Evolutionary conservation across 2,329 filamentous ascomycete species (phyloP), one percentile per base, ranked within the genome.

Genomic region (Sporothrix inflata): DNA sequence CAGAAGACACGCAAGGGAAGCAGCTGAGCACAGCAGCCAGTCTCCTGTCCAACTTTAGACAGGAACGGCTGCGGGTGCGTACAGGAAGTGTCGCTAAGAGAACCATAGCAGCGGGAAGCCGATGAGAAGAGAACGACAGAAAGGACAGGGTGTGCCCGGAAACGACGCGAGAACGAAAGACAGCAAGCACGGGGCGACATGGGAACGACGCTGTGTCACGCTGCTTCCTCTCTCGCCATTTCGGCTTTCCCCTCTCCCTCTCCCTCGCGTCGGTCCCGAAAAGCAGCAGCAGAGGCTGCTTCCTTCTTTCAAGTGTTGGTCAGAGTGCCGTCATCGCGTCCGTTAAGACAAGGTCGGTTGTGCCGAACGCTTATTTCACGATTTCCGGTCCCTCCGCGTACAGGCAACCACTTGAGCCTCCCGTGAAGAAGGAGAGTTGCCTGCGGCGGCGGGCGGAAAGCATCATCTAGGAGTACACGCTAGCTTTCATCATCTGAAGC

Each of bases 351-450:
- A 98, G 95, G 92, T 90, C 88, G 82, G 84, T 87, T 97, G 95
- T 98, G 96, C 93, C 95, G 94, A 92, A 98, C 96, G 94, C 96
- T 91, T 88, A 94, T 94, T 90, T 98, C 96, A 99, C 89, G 86
- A 89, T 92, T 84, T 88, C 89, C 84, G 84, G 85, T 83, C 83
- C 86, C 85, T 34, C 70, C 69, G 61, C 84, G 85, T 84, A 82
- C 89, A 88, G 84, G 84, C 87, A 87, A 91, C 93, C 95, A 87
- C 96, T 98, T 94, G 82, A 92, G 94, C 94, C 92, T 55, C 90
- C 63, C 70, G 45, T 27, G 85, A 84, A 87, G 84, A 89, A 90
- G 91, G 92, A 98, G 94, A 95, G 93, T 92, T 89, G 87, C 85
- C 84, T 85, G 85, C 87, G 85, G 85, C 86, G 85, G 86, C 84